Base-by-base conservation (phyloP, 179 eudicot genomes). In the Actinidia polygama region DNA sequence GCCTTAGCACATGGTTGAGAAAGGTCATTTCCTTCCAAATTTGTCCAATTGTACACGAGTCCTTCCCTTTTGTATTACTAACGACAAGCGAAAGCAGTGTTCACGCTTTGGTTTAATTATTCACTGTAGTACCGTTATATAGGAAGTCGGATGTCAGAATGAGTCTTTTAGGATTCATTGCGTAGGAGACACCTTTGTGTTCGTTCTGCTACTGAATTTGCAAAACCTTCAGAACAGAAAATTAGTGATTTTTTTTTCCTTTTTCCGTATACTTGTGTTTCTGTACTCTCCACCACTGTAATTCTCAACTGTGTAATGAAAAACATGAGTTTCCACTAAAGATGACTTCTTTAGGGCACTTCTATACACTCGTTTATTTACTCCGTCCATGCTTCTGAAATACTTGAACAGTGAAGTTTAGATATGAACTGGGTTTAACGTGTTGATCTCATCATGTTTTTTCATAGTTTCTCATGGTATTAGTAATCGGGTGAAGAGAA, bases 11-110 rank as follows among this genome's bases (percentile, higher is more conserved):
- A 21, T 4, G 23, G 55, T 58, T 4, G 67, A 77, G 87, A 77
- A 21, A 81, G 36, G 64, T 84, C 61, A 58, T 80, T 73, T 67
- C 54, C 50, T 67, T 67, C 73, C 81, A 49, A 85, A 83, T 69
- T 24, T 69, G 82, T 82, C 81, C 80, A 66, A 79, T 81, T 84
- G 84, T 89, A 84, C 53, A 76, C 79, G 55, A 73, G 63, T 26
- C 40, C 54, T 58, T 61, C 83, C 80, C 14, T 78, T 80, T 79
- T 21, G 51, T 70, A 74, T 79, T 80, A 73, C 83, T 84, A 75
- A 69, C 75, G 78, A 84, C 78, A 77, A 62, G 80, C 64, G 76
- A 57, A 78, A 85, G 75, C 76, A 85, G 84, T 1, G 16, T 18
- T 55, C 64, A 18, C 49, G 36, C 36, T 30, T 30, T 30, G 36